A percentile compares a stretch with the other conserved stretches of the same genome.
These are phyloP conservation scores for Apiospora saccharicola DNA, from an alignment of 2,329 filamentous ascomycete species.

Conservation along the genomic window DNA sequence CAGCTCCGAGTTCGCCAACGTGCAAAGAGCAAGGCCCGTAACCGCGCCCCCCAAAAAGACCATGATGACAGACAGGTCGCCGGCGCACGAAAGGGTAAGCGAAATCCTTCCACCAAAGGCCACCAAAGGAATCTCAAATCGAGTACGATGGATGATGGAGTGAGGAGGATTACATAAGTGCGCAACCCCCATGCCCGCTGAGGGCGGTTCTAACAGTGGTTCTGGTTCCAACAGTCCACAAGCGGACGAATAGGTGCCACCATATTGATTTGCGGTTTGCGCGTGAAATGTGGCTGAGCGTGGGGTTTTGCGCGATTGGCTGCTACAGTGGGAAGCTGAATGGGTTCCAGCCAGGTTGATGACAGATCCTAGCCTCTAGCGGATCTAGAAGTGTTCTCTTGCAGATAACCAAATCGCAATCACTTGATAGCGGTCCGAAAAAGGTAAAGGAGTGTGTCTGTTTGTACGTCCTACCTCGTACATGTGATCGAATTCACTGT, in stretches of 20 bases:
- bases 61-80: neutral
- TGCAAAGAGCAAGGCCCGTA: neutral
- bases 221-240: neutral
- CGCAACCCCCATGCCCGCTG: neutral
- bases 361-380: slow-evolving; percentile 12
- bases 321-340: neutral
- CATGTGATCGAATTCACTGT: slow-evolving; percentile 1
- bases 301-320: slow-evolving; percentile 11
- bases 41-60: neutral
- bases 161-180: neutral
- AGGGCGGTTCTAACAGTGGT: neutral
- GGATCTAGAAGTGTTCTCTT: slow-evolving; percentile 6
- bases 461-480: neutral
- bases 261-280: neutral
- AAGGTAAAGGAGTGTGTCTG: neutral
- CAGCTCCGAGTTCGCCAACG: neutral
- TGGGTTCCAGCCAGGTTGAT: neutral
- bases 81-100: neutral
- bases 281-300: slow-evolving; percentile 17
- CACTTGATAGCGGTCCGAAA: slow-evolving; percentile 6
- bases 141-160: neutral
- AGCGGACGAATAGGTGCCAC: slow-evolving; percentile 1
- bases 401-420: slow-evolving; percentile 5
- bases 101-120: neutral
- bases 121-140: neutral